Evolutionary conservation across 2,329 filamentous ascomycete species (phyloP), one percentile per base, ranked within the genome.

Genomic region (Trematosphaeria pertusa): DNA sequence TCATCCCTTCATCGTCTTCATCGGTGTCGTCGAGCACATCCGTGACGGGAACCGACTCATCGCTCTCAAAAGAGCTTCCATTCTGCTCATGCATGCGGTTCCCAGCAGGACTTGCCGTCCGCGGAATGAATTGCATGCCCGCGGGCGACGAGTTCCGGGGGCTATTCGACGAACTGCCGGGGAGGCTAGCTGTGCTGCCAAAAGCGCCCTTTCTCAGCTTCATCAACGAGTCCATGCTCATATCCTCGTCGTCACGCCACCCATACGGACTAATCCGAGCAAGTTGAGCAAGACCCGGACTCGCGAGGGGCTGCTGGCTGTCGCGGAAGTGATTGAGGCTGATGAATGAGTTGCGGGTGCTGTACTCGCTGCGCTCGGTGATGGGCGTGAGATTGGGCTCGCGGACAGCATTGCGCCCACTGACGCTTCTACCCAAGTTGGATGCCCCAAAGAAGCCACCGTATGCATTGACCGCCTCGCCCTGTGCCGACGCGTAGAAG

Each of bases 351-450:
- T 97, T 97, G 34, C 94, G 85, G 48, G 95, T 96, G 32, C 91
- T 96, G 77, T 96, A 97, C 72, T 99, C 94, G 48, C 90, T 96
- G 10, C 92, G 84, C 70, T 97, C 94, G 0, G 93, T 97, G 61
- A 99, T 97, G 5, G 94, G 94, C 1, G 94, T 97, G 37, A 99
- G 76, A 61, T 94, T 97, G 1, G 94, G 93, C 67, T 97, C 93
- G 31, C 88, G 84, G 15, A 89, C 65, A 3, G 68, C 70, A 47
- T 73, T 72, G 18, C 70, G 84, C 15, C 89, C 91, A 55, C 88
- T 94, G 43, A 84, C 84, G 52, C 81, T 87, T 26, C 90, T 84
- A 42, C 75, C 75, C 31, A 86, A 61, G 2, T 87, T 87, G 15
- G 87, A 85, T 0, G 88, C 84, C 1, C 90, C 91, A 65, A 97